Evolutionary conservation across 352 stramenopile genomes (phyloP), one percentile per base, ranked within the genome.

Genomic region (Phytophthora crassamura): DNA sequence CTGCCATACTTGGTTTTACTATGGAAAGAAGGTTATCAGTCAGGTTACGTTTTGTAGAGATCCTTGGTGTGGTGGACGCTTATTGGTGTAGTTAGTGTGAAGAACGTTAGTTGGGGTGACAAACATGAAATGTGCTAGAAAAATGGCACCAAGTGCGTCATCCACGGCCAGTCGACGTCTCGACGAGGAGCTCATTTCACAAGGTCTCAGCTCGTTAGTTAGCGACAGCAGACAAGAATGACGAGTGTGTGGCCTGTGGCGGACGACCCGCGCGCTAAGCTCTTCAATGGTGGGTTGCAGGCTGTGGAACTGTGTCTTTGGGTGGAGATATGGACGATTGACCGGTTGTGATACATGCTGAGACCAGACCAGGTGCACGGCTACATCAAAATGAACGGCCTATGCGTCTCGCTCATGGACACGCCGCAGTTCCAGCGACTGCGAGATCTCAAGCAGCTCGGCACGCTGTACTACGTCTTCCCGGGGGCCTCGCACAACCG

Each of bases 351-450:
- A 32, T 40, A 39, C 18, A 52, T 5, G 32, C 9, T 35, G n/a
- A 41, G 5, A 32, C 22, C 36, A 94, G 84, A 93, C 60, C 82
- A 90, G 60, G 81, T 94, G 16, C 86, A 94, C 50, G 86, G 86
- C 53, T 90, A 92, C 67, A 93, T 94, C 57, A 80, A 84, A 50
- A 73, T 94, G 28, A 88, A 88, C 57, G 74, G 72, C 8, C 73
- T 93, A n/a, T 90, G 86, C 58, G 79, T 96, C 58, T 69, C 73
- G 47, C 80, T 97, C 55, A 94, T 98, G 73, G 92, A 98, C 73
- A 98, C 93, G 34, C 84, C 87, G 35, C 84, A 98, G 72, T 98
- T 97, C 77, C 95, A 99, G 69, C 88, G 97, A 6, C 84, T 99
- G n/a, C 78, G 94, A 41, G 76, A 94, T 41, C 78, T 99, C 22